Conservation (phyloP, 352 stramenopile genomes). For the Pythium plurisporium region DNA sequence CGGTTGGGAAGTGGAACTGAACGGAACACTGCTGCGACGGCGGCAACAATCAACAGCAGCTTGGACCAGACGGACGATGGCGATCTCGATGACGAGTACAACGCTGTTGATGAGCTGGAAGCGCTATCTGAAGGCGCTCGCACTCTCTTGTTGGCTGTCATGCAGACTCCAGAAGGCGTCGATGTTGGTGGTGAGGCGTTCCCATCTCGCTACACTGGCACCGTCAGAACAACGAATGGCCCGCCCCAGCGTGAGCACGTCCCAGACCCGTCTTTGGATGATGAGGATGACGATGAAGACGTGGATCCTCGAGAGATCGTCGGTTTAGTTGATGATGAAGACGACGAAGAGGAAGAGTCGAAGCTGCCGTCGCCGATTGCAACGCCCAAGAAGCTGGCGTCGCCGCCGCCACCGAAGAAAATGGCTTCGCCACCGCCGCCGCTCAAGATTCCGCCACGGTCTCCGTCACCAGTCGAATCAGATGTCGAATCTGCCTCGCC, state of each 20-base stretch:
- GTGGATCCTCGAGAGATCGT: slow-evolving; percentile 12
- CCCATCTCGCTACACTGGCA: slow-evolving; percentile 28
- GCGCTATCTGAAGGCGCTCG: slow-evolving; percentile 80
- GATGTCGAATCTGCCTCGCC: slow-evolving; percentile 16
- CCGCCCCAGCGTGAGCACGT: background rate
- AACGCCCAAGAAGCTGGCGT: slow-evolving; percentile 6
- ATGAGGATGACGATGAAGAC: slow-evolving; percentile 15
- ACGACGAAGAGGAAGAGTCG: slow-evolving; percentile 14
- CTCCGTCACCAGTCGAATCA: slow-evolving; percentile 10
- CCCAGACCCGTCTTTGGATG: slow-evolving; percentile 5
- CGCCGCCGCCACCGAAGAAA: slow-evolving; percentile 13
- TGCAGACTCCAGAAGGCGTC: slow-evolving; percentile 82
- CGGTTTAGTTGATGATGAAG: slow-evolving; percentile 18
- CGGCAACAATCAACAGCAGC: slow-evolving; percentile 27
- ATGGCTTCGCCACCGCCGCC: too few relatives aligned
- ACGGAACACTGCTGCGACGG: slow-evolving; percentile 6
- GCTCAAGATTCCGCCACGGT: slow-evolving; percentile 4
- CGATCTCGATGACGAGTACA: slow-evolving; percentile 78
- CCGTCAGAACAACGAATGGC: slow-evolving; percentile 18
- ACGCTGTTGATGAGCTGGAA: slow-evolving; percentile 82
- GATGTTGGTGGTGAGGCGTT: slow-evolving; percentile 73
- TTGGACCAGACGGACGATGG: slow-evolving; percentile 38
- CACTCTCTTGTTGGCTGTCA: slow-evolving; percentile 80
- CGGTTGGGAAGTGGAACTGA: background rate
- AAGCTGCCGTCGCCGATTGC: slow-evolving; percentile 10